phyloP scores from a whole-genome alignment of 495 filamentous ascomycete genomes.

The Rostrohypoxylon terebratum region DNA sequence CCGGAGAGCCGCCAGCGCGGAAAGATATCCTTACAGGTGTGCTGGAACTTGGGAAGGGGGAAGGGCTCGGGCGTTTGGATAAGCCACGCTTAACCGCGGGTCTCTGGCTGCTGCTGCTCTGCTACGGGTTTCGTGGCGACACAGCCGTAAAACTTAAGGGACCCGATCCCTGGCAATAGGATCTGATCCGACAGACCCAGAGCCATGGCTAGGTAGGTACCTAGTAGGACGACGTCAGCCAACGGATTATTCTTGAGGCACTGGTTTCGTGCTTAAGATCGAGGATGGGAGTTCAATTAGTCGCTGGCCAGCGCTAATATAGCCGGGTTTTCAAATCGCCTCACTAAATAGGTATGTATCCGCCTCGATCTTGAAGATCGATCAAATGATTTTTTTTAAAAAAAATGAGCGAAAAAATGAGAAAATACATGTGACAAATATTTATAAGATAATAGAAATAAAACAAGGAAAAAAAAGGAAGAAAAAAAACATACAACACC shows the following conservation, averaged over 20 bases:
- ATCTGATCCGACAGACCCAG: slow-evolving; percentile 1
- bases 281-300: neutral
- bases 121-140: neutral
- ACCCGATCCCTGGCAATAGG: neutral
- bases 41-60: neutral
- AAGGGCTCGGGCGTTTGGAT: neutral
- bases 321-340: no score
- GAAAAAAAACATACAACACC: slow-evolving; percentile 59
- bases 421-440: neutral
- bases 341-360: no score
- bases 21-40: neutral
- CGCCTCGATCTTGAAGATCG: no score
- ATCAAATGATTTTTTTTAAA: no score
- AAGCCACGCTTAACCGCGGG: neutral
- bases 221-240: neutral
- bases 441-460: neutral
- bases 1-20: neutral
- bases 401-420: neutral
- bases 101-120: neutral
- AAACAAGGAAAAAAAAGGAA: neutral
- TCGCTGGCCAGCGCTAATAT: no score
- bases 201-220: neutral
- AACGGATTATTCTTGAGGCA: neutral
- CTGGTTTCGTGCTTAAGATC: neutral
- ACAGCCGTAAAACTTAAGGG: neutral